These are phyloP conservation scores for Mucor irregularis DNA, from an alignment of 371 early-diverging fungal genomes.

Conservation along the genomic window DNA sequence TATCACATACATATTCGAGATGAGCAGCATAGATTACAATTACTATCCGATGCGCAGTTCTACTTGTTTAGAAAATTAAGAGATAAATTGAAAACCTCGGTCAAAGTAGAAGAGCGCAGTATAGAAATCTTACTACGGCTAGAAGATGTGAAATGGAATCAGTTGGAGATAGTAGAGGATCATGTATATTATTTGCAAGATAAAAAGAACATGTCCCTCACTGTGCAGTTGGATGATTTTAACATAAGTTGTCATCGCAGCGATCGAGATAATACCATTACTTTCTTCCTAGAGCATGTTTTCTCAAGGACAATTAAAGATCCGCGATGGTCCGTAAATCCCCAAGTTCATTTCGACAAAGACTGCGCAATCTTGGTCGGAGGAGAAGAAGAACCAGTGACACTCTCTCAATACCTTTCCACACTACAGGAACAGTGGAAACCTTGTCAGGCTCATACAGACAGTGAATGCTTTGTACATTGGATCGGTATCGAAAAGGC, in stretches of 20 bases:
- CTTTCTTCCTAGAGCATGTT: conserved; percentile 5
- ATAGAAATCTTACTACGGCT: conserved; percentile 39
- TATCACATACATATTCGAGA: conserved; percentile 57
- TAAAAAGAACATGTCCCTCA: background rate
- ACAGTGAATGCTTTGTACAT: background rate
- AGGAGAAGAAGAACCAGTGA: too few species aligned
- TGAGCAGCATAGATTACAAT: conserved; percentile 55
- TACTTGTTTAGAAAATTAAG: conserved; percentile 53
- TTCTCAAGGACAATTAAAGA: background rate
- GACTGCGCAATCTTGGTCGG: conserved; percentile 14
- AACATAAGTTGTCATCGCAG: background rate
- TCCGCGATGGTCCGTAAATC: conserved; percentile 1
- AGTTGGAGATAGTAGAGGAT: background rate
- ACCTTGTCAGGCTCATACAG: background rate
- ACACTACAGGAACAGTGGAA: background rate
- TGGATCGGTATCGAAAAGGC: conserved; percentile 14
- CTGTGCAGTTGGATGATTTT: conserved; percentile 5
- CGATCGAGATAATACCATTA: background rate
- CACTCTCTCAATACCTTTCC: too few species aligned
- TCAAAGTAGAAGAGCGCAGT: conserved; percentile 25
- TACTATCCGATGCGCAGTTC: conserved; percentile 61
- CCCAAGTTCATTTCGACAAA: background rate
- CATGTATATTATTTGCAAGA: conserved; percentile 1
- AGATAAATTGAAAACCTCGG: conserved; percentile 48
- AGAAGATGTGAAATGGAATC: conserved; percentile 32